Evolutionary conservation across 257 asterid species (phyloP), one percentile per base, ranked within the genome.

Genomic region (Henckelia pumila): DNA sequence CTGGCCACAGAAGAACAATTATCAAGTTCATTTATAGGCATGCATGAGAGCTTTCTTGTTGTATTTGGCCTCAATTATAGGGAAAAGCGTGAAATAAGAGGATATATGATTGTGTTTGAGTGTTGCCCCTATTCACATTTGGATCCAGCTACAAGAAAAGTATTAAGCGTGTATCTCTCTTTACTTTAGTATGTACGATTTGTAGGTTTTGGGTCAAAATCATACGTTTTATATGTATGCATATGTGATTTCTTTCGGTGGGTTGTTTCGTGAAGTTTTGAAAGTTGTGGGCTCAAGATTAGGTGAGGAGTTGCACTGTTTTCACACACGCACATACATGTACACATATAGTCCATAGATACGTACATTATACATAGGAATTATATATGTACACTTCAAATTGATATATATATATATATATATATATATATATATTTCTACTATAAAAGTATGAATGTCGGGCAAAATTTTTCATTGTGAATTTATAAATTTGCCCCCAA

Each of bases 291-390:
- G 78, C 76, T 72, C 77, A 76, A 79, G 77, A 75, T 81, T 89
- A 81, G 97, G 94, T 90, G 73, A 85, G 88, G 69, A 80, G 95
- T 89, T 85, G 91, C 74, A 80, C 88, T 85, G 88, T 74, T 76
- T 82, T 71, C 75, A n/a, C n/a, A n/a, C n/a, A n/a, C n/a, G n/a
- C 4, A 26, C 30, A 40, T n/a, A 40, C 50, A 40, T 6, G 11
- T 14, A 35, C 44, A 37, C 47, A 37, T 2, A 37, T 13, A 37
- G 4, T 26, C 30, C 11, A 13, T 37, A 37, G 10, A 37, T 13
- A 37, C 11, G 11, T 37, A 37, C 17, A 30, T n/a, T n/a, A n/a
- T n/a, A n/a, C n/a, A n/a, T n/a, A n/a, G n/a, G n/a, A n/a, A n/a
- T n/a, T n/a, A n/a, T n/a, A n/a, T n/a, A n/a, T n/a, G n/a, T n/a